A percentile compares a stretch with the other conserved stretches of the same genome.
These are phyloP conservation scores for Ustilago sp. DNA, from an alignment of 1,284 basidiomycete species.

Conservation along the genomic window DNA sequence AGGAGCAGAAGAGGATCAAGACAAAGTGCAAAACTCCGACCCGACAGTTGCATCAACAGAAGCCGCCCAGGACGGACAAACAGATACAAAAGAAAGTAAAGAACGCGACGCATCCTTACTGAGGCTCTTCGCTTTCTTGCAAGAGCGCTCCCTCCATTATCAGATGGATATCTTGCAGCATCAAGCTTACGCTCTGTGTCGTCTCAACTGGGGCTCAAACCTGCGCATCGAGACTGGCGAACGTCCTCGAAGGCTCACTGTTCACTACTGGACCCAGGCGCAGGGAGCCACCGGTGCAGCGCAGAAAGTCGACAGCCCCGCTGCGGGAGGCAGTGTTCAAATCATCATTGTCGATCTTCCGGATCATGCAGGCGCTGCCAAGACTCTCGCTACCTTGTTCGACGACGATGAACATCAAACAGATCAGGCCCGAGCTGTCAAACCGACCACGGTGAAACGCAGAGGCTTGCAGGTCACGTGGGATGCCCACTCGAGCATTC, in stretches of 20 bases:
- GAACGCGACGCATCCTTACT: conserved; percentile 47
- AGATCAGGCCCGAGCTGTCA: background rate
- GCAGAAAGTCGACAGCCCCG: conserved; percentile 20
- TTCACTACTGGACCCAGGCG: conserved; percentile 57
- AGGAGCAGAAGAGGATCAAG: conserved; percentile 6
- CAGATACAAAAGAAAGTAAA: background rate
- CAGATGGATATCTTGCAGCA: conserved; percentile 65
- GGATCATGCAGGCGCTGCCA: conserved; percentile 24
- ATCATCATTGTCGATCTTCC: conserved; percentile 43
- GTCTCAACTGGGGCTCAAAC: conserved; percentile 58
- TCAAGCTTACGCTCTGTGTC: conserved; percentile 57
- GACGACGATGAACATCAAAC: conserved; percentile 15
- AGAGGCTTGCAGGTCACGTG: conserved; percentile 35
- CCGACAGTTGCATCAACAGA: background rate
- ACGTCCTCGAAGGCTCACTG: conserved; percentile 38
- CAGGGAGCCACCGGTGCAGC: conserved; percentile 24
- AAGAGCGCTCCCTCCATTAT: conserved; percentile 62
- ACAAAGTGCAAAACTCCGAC: background rate
- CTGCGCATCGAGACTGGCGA: conserved; percentile 40
- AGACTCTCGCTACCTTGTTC: conserved; percentile 32
- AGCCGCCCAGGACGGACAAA: background rate
- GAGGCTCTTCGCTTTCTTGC: conserved; percentile 58
- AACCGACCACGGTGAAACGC: conserved; percentile 20
- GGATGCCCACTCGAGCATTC: conserved; percentile 34
- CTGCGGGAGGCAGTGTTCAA: conserved; percentile 38